phyloP scores from a whole-genome alignment of 1,139 yeast genomes.

The Diutina pseudorugosa region DNA sequence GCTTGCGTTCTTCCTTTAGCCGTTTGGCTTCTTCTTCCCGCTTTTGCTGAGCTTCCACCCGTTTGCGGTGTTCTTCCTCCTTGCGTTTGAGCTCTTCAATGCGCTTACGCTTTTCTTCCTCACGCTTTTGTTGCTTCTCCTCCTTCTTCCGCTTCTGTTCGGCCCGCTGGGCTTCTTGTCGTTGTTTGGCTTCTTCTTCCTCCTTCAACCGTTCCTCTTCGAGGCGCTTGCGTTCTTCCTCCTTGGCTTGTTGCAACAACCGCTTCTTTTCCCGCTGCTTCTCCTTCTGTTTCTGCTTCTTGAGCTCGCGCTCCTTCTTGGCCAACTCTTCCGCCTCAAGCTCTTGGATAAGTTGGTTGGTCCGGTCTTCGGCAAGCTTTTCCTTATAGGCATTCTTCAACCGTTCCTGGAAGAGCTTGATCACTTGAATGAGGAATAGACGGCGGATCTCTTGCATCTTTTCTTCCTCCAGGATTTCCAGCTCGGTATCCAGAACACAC shows the following conservation, averaged over 20 bases:
- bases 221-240: constrained; percentile 52
- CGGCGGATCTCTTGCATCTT: constrained; percentile 68
- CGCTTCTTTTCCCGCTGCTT: constrained; percentile 71
- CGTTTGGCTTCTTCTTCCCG: constrained; percentile 29
- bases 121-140: constrained; percentile 35
- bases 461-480: constrained; percentile 38
- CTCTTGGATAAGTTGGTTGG: constrained; percentile 61
- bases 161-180: constrained; percentile 28
- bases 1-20: neutral
- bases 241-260: constrained; percentile 56
- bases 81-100: constrained; percentile 29
- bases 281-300: constrained; percentile 61
- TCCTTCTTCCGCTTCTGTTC: constrained; percentile 36
- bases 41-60: constrained; percentile 35
- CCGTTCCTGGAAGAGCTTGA: constrained; percentile 49
- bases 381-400: constrained; percentile 64
- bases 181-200: constrained; percentile 22
- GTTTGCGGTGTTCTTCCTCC: constrained; percentile 33
- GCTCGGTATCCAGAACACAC: constrained; percentile 18
- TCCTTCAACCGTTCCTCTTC: constrained; percentile 40
- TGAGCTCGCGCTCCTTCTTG: constrained; percentile 58
- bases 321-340: constrained; percentile 66
- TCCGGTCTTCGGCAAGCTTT: constrained; percentile 62
- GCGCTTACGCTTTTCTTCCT: constrained; percentile 39
- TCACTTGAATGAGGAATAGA: constrained; percentile 50